Base-by-base conservation (phyloP, 2,329 filamentous ascomycete genomes). In the Cordyceps javanica region DNA sequence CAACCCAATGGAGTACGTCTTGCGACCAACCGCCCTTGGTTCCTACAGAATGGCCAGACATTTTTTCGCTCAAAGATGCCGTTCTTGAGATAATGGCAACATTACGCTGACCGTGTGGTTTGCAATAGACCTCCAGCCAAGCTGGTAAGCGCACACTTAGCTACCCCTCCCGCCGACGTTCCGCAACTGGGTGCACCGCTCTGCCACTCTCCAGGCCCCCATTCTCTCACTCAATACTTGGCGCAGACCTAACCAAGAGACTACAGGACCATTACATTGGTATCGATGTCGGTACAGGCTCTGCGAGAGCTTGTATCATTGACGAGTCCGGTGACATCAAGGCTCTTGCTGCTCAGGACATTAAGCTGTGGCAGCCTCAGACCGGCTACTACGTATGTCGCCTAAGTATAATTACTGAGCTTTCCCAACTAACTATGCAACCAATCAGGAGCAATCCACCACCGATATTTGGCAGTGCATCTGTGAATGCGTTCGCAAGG, bases 361-460 rank as follows among this genome's bases (percentile, higher is more conserved):
- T 92, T 73, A 86, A 87, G 68, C 78, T 91, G 50, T 92, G 89
- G 89, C 86, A 91, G 72, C 88, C 88, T 13, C 79, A 90, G 69
- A 82, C 81, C 32, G 87, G 87, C 57, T 89, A 87, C 71, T 92
- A 91, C 73, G 87, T 88, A 75, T 48, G 81, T 46, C 26, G 23
- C 42, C 4, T 21, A 45, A 9, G n/a, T n/a, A n/a, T n/a, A n/a
- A n/a, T n/a, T n/a, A 3, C 19, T 26, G n/a, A 19, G 52, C 28
- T 28, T 23, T 46, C n/a, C 21, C 19, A 46, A 30, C 60, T 69
- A 11, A 65, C 50, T 5, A 41, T 30, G 10, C 1, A 58, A 19
- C 59, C n/a, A n/a, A n/a, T n/a, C n/a, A 78, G 91, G 94, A 99
- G 78, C 94, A 99, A 93, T 97, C 93, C 16, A 97, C 94, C 0